phyloP scores from a whole-genome alignment of 495 filamentous ascomycete genomes.

The Aspergillus hancockii region DNA sequence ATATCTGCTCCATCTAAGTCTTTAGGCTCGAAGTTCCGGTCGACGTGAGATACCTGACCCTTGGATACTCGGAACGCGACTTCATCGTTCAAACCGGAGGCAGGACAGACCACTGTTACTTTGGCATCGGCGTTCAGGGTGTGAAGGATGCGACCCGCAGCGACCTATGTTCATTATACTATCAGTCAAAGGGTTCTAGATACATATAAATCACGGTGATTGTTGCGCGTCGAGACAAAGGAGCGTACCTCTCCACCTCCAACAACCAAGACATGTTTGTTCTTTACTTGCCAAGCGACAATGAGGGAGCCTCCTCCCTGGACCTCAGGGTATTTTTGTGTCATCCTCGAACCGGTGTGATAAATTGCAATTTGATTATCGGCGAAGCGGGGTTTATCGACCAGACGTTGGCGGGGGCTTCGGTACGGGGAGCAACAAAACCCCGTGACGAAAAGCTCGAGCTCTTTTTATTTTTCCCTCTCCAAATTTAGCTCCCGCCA shows the following conservation, averaged over 20 bases:
- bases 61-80: constrained; percentile 76
- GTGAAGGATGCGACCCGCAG: constrained; percentile 88
- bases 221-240: neutral
- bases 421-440: constrained; percentile 9
- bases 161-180: constrained; percentile 61
- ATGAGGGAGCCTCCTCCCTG: constrained; percentile 91
- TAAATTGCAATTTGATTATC: neutral
- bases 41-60: constrained; percentile 71
- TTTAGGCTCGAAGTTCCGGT: constrained; percentile 76
- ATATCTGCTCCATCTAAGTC: constrained; percentile 81
- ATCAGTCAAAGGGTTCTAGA: constrained; percentile 17
- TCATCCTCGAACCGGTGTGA: constrained; percentile 45
- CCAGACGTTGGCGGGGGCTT: neutral
- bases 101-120: constrained; percentile 80
- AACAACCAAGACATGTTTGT: constrained; percentile 81
- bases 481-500: neutral
- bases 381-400: constrained; percentile 1
- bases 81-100: constrained; percentile 80
- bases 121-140: constrained; percentile 91
- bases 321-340: constrained; percentile 69
- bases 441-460: constrained; percentile 8
- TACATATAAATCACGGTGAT: constrained; percentile 1
- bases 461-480: neutral
- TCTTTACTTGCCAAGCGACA: constrained; percentile 88
- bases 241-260: constrained; percentile 84